These are phyloP conservation scores for Trichophyton mentagrophytes DNA, from an alignment of 2,329 filamentous ascomycete genomes.

Conservation along the genomic window DNA sequence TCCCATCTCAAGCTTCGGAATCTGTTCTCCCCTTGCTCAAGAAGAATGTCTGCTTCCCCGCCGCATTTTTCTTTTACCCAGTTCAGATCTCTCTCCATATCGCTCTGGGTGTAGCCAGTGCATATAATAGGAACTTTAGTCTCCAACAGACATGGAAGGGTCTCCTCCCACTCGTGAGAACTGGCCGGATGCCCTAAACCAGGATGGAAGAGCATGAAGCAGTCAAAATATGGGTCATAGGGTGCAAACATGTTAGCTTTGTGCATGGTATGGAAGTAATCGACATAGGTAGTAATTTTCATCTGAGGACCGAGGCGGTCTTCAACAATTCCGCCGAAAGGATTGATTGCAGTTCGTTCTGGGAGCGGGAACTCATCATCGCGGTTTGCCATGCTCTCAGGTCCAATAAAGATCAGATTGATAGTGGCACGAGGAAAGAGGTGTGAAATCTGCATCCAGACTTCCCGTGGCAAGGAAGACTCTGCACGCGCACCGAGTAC, in stretches of 20 bases:
- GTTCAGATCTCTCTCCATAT: constrained; percentile 83
- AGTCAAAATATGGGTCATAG: constrained; percentile 97
- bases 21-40: constrained; percentile 84
- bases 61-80: constrained; percentile 77
- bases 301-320: constrained; percentile 75
- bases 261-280: constrained; percentile 96
- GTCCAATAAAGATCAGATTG: constrained; percentile 87
- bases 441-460: constrained; percentile 88
- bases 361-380: constrained; percentile 88
- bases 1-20: constrained; percentile 96
- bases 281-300: constrained; percentile 96
- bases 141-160: constrained; percentile 75
- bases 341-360: constrained; percentile 69
- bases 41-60: constrained; percentile 81
- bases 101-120: constrained; percentile 90
- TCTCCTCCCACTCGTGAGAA: constrained; percentile 87
- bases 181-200: constrained; percentile 88
- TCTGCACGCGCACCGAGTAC: constrained; percentile 92
- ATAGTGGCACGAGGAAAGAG: constrained; percentile 87
- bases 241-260: constrained; percentile 81
- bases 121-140: constrained; percentile 91
- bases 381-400: constrained; percentile 89
- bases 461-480: constrained; percentile 82
- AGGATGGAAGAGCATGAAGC: constrained; percentile 92
- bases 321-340: constrained; percentile 87